Evolutionary conservation across 352 stramenopile genomes (phyloP).

Genomic region (Globisporangium okanoganense): DNA sequence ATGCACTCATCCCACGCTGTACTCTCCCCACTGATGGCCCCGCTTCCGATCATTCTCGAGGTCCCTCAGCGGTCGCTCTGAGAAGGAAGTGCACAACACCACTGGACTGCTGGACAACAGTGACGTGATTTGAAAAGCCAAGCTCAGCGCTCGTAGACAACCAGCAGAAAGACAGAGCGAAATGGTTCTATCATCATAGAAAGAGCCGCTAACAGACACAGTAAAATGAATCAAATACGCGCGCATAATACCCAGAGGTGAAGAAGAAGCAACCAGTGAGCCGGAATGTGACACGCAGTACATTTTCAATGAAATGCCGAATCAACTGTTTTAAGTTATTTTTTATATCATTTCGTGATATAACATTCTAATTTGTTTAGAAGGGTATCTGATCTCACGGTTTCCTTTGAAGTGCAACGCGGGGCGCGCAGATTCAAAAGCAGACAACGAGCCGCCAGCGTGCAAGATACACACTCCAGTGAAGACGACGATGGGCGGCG

Average conservation of each 20-base stretch:
- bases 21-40: constrained; percentile 59
- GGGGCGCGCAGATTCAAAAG: neutral
- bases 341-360: neutral
- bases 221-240: neutral
- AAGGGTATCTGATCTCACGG: neutral
- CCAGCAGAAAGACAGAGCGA: neutral
- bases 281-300: too few species aligned
- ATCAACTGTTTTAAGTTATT: neutral
- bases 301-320: neutral
- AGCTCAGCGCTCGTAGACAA: neutral
- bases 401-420: neutral
- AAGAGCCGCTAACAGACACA: neutral
- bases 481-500: neutral
- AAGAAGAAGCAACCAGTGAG: too few species aligned
- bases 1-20: constrained; percentile 57
- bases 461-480: neutral
- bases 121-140: neutral
- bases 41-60: constrained; percentile 23
- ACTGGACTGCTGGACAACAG: neutral
- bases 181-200: neutral
- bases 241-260: neutral
- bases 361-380: neutral
- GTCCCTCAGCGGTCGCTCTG: constrained; percentile 21
- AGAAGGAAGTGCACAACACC: neutral
- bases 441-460: neutral